phyloP scores from a whole-genome alignment of 768 basidiomycete species.

The Tricholoma bakamatsutake region DNA sequence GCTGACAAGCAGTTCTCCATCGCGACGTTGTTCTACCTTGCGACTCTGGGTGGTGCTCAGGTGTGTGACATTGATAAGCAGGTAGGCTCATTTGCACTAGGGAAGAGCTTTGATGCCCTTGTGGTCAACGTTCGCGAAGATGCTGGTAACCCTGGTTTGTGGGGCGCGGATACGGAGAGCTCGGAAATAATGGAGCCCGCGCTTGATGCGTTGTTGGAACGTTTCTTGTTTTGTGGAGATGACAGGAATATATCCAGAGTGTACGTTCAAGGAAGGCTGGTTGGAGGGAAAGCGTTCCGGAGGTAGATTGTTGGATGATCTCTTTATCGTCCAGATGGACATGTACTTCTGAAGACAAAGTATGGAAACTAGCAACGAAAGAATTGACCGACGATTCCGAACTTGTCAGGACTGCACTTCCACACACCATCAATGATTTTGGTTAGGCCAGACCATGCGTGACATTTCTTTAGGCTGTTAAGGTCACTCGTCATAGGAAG shows the following conservation, averaged over 20 bases:
- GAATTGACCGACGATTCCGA: no score
- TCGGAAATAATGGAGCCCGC: constrained; percentile 19
- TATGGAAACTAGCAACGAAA: no score
- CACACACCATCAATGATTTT: no score
- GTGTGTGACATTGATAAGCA: constrained; percentile 66
- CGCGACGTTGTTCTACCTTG: constrained; percentile 78
- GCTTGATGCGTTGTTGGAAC: constrained; percentile 55
- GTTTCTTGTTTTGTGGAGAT: constrained; percentile 84
- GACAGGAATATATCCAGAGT: constrained; percentile 78
- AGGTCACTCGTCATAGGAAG: no score
- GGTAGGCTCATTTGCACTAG: constrained; percentile 71
- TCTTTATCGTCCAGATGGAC: no score
- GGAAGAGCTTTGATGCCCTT: constrained; percentile 90
- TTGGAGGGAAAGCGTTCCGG: constrained; percentile 57
- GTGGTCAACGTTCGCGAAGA: constrained; percentile 54
- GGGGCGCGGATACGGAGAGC: constrained; percentile 37
- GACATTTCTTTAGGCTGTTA: no score
- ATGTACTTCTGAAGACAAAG: no score
- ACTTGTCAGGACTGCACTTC: no score
- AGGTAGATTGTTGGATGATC: not conserved
- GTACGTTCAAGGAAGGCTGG: constrained; percentile 73
- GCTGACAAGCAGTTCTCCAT: constrained; percentile 61
- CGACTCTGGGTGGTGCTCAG: constrained; percentile 86
- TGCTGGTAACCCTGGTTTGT: constrained; percentile 51
- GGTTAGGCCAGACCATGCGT: no score